Conservation (phyloP, 805 yeast genomes). For the Saccharomycopsis babjevae region DNA sequence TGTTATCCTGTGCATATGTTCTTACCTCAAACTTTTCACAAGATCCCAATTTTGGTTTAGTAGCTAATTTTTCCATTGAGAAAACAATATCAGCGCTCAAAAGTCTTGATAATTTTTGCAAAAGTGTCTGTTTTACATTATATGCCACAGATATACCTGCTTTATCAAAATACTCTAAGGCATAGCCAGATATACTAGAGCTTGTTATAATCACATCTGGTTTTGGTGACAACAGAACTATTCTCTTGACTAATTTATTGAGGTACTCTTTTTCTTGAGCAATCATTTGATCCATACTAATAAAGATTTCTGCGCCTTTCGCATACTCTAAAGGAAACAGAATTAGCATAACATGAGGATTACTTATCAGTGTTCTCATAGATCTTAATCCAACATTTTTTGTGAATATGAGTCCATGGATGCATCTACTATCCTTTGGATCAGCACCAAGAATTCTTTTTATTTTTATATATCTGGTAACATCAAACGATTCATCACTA, state of each 20-base stretch:
- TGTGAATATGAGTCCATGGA: constrained; percentile 80
- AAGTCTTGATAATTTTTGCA: constrained; percentile 66
- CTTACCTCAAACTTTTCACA: constrained; percentile 67
- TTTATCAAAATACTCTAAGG: constrained; percentile 57
- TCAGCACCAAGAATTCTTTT: constrained; percentile 75
- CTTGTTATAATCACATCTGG: constrained; percentile 77
- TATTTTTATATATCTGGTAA: constrained; percentile 79
- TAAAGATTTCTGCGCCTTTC: constrained; percentile 56
- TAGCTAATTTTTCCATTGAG: constrained; percentile 76
- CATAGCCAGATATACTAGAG: constrained; percentile 73
- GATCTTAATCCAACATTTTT: constrained; percentile 68
- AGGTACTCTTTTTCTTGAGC: constrained; percentile 85
- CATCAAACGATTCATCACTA: constrained; percentile 64
- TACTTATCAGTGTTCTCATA: constrained; percentile 55
- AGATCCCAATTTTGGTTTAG: constrained; percentile 59
- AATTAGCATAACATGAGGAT: constrained; percentile 71
- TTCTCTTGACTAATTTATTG: constrained; percentile 68
- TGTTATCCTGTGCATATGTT: constrained; percentile 45
- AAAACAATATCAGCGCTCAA: constrained; percentile 79
- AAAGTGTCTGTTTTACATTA: constrained; percentile 70
- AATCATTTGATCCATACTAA: constrained; percentile 72
- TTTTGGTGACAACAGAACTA: constrained; percentile 45
- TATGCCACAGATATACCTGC: constrained; percentile 76
- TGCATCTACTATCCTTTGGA: constrained; percentile 45
- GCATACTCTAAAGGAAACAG: constrained; percentile 86